Base-by-base conservation (phyloP, 106 monocot species). In the Phalaenopsis aphrodite region DNA sequence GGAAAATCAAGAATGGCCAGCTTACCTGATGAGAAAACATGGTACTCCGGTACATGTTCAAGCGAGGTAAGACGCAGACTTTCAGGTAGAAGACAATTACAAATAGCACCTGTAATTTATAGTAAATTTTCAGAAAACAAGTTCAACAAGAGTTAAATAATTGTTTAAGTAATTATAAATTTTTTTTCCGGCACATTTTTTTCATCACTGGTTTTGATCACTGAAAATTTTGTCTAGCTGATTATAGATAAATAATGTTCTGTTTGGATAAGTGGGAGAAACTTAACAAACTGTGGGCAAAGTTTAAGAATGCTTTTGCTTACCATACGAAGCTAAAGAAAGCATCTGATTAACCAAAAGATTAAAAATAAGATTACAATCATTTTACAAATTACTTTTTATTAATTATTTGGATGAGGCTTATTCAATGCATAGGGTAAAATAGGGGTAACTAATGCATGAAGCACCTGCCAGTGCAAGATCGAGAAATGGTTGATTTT, bases 61-160 rank as follows among this genome's bases (percentile, higher is more conserved):
- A 88, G 85, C 48, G 83, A 84, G 79, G 94, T 92, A 43, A 90
- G 9, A 23, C 81, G 86, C 55, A 98, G 86, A 78, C 92, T 84
- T 84, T 94, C 97, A 49, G 94, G 97, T 48, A 98, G 86, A 83
- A 98, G 87, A 75, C 97, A 98, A 85, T 88, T 92, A 76, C 97
- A 98, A 45, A 89, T 16, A 38, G 92, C 89, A 75, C 97, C 97
- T 98, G 88, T 78, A 86, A 85, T 45, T n/a, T 8, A 42, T 7
- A 45, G 43, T 8, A 7, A 75, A 75, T 18, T 69, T 75, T 75
- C 71, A 65, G 23, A 65, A 65, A 23, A 65, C 23, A 8, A 65
- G 64, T 65, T 65, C 64, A 65, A 24, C 21, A 6, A 65, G 64
- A 65, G 8, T 23, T 65, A 1, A 24, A 65, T 21, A 23, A 6